Percentiles rank a stretch among this genome's conserved stretches.
These are phyloP conservation scores for Diaporthe capsici DNA, from an alignment of 2,329 filamentous ascomycete species.

Conservation along the genomic window DNA sequence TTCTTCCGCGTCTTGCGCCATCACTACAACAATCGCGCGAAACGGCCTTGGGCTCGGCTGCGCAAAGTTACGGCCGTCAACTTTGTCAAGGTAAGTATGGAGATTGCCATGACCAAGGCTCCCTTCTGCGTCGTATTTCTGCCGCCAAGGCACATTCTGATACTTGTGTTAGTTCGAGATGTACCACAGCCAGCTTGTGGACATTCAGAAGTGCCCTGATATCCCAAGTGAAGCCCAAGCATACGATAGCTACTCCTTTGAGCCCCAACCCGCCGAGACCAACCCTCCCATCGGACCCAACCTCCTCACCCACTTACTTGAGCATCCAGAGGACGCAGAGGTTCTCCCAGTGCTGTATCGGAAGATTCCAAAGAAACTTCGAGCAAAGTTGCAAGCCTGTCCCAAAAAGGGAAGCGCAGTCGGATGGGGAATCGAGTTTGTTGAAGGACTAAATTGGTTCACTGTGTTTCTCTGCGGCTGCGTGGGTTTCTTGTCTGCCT, in stretches of 20 bases:
- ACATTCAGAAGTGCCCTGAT: conserved; percentile 19
- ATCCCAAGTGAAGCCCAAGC: conserved; percentile 19
- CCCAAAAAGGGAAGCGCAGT: conserved; percentile 44
- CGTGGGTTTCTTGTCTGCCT: conserved; percentile 42
- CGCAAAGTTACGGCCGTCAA: conserved; percentile 9
- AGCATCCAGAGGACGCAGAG: conserved; percentile 48
- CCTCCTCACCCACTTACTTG: conserved; percentile 46
- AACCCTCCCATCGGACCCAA: conserved; percentile 48
- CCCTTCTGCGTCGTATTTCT: background rate
- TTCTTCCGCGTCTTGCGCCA: conserved; percentile 43
- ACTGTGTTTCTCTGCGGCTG: conserved; percentile 44
- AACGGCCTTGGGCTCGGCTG: conserved; percentile 39
- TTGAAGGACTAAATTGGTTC: conserved; percentile 46
- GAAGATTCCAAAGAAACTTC: conserved; percentile 48
- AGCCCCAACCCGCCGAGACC: conserved; percentile 45
- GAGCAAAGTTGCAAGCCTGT: conserved; percentile 45
- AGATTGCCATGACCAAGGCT: background rate
- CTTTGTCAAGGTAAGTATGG: conserved; percentile 33
- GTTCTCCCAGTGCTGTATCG: conserved; percentile 44
- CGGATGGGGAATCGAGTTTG: conserved; percentile 49
- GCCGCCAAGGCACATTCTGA: background rate
- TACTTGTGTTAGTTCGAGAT: conserved; percentile 2
- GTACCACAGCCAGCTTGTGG: conserved; percentile 29
- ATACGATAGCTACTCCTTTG: conserved; percentile 45
- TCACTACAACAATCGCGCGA: conserved; percentile 39